These are phyloP conservation scores for Tetrahymena borealis DNA, from an alignment of 73 alveolate species.

Conservation along the genomic window DNA sequence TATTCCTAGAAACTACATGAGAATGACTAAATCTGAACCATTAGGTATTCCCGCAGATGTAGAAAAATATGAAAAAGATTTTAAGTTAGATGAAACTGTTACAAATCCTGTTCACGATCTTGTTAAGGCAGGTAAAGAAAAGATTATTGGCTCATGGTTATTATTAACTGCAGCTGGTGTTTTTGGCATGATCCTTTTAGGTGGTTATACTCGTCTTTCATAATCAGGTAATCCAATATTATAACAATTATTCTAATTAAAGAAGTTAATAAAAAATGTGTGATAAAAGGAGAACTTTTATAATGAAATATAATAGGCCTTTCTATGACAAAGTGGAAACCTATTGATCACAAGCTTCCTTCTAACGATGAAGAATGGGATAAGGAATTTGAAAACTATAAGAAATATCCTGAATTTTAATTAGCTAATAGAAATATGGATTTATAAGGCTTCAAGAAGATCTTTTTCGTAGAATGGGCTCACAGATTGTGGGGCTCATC, in stretches of 20 bases:
- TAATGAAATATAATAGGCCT: conserved; percentile 69
- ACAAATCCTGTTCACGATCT: conserved; percentile 24
- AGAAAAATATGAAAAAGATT: not conserved
- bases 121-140: conserved; percentile 22
- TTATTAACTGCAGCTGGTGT: conserved; percentile 71
- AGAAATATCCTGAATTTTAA: conserved; percentile 77
- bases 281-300: no score
- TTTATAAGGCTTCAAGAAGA: conserved; percentile 69
- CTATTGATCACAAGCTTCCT: conserved; percentile 59
- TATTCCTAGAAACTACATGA: not conserved
- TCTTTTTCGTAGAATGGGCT: conserved; percentile 69
- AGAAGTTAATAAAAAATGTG: no score
- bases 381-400: conserved; percentile 67
- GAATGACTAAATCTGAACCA: not conserved
- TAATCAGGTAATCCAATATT: conserved; percentile 34
- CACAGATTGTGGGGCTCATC: conserved; percentile 78
- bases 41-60: not conserved
- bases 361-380: conserved; percentile 72
- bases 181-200: conserved; percentile 59
- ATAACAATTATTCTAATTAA: not conserved
- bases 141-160: conserved; percentile 74
- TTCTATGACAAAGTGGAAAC: conserved; percentile 86
- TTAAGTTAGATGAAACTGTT: not conserved
- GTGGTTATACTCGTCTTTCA: conserved; percentile 86
- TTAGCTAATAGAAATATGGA: conserved; percentile 52